Base-by-base conservation (phyloP, 2,329 filamentous ascomycete genomes). In the Aspergillus sp. region DNA sequence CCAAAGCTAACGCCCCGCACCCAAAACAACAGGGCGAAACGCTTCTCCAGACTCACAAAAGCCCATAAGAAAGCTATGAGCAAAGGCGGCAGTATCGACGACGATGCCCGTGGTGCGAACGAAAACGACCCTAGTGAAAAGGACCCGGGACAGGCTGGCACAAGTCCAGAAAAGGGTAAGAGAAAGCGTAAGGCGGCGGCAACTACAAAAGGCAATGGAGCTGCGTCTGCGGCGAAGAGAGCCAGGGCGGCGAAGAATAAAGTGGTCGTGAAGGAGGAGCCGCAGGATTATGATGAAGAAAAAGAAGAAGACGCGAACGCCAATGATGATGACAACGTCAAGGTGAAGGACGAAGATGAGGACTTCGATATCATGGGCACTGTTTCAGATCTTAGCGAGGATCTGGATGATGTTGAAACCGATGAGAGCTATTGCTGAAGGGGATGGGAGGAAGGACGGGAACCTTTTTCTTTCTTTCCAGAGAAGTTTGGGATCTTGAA, bases 41-140 rank as follows among this genome's bases (percentile, higher is more conserved):
- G 87, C 64, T 89, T 87, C 66, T 85, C 88, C 71, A 83, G 87
- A 32, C 80, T 90, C 68, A 78, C 88, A 74, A 86, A 87, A 44
- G 36, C 42, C 12, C 18, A 30, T 6, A 5, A 43, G 15, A 30
- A 48, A 30, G n/a, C 15, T 24, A 48, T 30, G 13, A 30, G 0
- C 43, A 30, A 55, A n/a, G 32, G 17, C 24, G 26, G 22, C 34
- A 20, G 18, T 11, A 22, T 8, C 34, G 32, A 43, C 18, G 9
- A 42, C 13, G 20, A 45, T 26, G 20, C 9, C 2, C 8, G 8
- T 1, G 3, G 3, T 8, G 26, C 9, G 26, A 30, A 11, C 17
- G 15, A 32, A 36, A 12, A 15, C 41, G 13, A 38, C 17, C 6
- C 24, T 20, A 30, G 18, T 3, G 44, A 5, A n/a, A 13, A 20